phyloP scores from a whole-genome alignment of 129 eudicot species.

The Centella asiatica region DNA sequence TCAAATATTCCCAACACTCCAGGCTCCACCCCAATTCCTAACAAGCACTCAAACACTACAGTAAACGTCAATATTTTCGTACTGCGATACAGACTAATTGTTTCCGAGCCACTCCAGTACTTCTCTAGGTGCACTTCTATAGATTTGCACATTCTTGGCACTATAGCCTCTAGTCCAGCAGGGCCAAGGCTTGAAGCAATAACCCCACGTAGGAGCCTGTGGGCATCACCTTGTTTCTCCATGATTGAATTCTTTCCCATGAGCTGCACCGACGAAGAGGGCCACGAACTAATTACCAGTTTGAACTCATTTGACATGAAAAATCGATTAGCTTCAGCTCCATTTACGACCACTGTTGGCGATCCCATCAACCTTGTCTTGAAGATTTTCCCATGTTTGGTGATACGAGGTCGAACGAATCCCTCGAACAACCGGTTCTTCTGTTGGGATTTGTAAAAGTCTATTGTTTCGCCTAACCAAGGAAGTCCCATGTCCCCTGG shows the following conservation, averaged over 20 bases:
- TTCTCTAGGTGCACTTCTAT: conserved; percentile 33
- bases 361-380: conserved; percentile 76
- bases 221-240: conserved; percentile 81
- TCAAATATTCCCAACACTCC: conserved; percentile 50
- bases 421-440: conserved; percentile 39
- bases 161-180: conserved; percentile 37
- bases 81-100: conserved; percentile 35
- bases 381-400: conserved; percentile 51
- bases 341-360: conserved; percentile 64
- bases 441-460: conserved; percentile 46
- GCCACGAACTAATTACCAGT: conserved; percentile 77
- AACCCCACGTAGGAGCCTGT: conserved; percentile 52
- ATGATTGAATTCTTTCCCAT: conserved; percentile 70
- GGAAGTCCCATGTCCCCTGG: conserved; percentile 72
- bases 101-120: conserved; percentile 31
- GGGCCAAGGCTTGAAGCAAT: conserved; percentile 42
- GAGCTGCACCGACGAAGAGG: conserved; percentile 66
- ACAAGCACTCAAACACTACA: conserved; percentile 64
- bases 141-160: conserved; percentile 47
- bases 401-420: conserved; percentile 53
- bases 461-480: conserved; percentile 76
- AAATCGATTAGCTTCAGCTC: conserved; percentile 62
- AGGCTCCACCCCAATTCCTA: conserved; percentile 41
- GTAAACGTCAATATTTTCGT: conserved; percentile 52
- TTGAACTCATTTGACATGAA: conserved; percentile 77